Evolutionary conservation across 176 grass and related monocot genomes (phyloP), one percentile per base, ranked within the genome.

Genomic region (Rhynchospora tenuis): DNA sequence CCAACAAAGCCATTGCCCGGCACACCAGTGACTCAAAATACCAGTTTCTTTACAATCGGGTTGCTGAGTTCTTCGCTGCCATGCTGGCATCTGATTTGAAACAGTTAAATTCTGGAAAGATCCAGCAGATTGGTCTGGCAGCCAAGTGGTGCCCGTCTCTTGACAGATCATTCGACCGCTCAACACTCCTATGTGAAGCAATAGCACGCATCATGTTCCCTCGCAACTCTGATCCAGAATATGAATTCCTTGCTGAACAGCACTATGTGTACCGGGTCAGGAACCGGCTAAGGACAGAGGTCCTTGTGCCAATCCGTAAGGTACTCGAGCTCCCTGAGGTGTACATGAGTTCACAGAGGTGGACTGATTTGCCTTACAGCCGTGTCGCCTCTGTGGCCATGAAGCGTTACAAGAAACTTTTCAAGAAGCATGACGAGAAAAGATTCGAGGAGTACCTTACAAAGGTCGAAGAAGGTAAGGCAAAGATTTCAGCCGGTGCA

Each of bases 301-400:
- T 67, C 29, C 86, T 93, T 8, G 83, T 86, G 19, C 88, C 91
- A 6, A 72, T 93, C 19, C 83, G 88, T 48, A 79, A 85, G 60
- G 86, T 50, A 0, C 88, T 93, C 2, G 74, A 90, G 51, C 63
- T 93, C 3, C 91, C 91, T 0, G 91, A 90, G 80, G 84, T 88
- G 44, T 93, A 93, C 86, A 93, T 93, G 86, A 84, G 83, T 81
- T 74, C 87, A n/a, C 24, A 83, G 14, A 42, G 46, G 63, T 91
- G 90, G 90, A 27, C 10, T 12, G 68, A 28, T 28, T 69, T 92
- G 46, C 87, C 78, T 5, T 89, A 89, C 85, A 59, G 22, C 11
- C 90, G 85, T 75, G 90, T 92, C 2, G 87, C 87, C 13, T 92
- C 87, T 42, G 87, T 92, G 19, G 90, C 90, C 22, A 89, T 92